Conservation (phyloP, 495 filamentous ascomycete genomes). For the Penicillium fimorum region DNA sequence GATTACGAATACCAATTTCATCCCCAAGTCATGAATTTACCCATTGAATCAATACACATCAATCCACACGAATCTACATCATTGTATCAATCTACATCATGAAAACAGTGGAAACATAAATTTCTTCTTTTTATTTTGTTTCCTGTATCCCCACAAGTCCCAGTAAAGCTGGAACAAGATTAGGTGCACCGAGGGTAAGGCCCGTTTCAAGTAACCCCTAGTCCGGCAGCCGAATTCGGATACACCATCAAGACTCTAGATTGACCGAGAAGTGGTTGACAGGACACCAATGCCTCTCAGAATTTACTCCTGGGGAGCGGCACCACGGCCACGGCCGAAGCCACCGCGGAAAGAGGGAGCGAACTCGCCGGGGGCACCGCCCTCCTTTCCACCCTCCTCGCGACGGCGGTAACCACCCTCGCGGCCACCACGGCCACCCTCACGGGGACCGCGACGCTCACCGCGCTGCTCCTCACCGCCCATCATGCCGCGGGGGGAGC, state of each 20-base stretch:
- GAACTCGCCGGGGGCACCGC: slow-evolving; percentile 91
- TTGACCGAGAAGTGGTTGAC: slow-evolving; percentile 40
- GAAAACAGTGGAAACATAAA: slow-evolving; percentile 26
- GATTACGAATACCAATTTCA: not conserved
- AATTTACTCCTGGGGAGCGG: slow-evolving; percentile 60
- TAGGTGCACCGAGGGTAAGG: slow-evolving; percentile 26
- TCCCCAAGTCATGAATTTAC: not conserved
- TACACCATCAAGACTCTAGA: slow-evolving; percentile 33
- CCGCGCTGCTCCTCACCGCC: slow-evolving; percentile 79
- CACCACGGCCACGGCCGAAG: slow-evolving; percentile 86
- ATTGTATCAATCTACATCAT: slow-evolving; percentile 38
- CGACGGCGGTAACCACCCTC: slow-evolving; percentile 93
- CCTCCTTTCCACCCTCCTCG: slow-evolving; percentile 89
- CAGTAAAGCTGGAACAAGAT: slow-evolving; percentile 18
- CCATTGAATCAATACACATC: slow-evolving; percentile 37
- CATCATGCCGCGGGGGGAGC: slow-evolving; percentile 97
- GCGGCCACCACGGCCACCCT: slow-evolving; percentile 80
- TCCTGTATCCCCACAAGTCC: slow-evolving; percentile 27
- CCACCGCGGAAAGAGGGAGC: slow-evolving; percentile 94
- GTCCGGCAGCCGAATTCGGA: slow-evolving; percentile 31
- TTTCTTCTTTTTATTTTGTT: slow-evolving; percentile 34
- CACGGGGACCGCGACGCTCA: slow-evolving; percentile 70
- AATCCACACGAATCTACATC: slow-evolving; percentile 3
- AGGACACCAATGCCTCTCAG: slow-evolving; percentile 28
- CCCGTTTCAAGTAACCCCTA: slow-evolving; percentile 35